Evolutionary conservation across 352 stramenopile genomes (phyloP).

Genomic region (Sclerospora graminicola): DNA sequence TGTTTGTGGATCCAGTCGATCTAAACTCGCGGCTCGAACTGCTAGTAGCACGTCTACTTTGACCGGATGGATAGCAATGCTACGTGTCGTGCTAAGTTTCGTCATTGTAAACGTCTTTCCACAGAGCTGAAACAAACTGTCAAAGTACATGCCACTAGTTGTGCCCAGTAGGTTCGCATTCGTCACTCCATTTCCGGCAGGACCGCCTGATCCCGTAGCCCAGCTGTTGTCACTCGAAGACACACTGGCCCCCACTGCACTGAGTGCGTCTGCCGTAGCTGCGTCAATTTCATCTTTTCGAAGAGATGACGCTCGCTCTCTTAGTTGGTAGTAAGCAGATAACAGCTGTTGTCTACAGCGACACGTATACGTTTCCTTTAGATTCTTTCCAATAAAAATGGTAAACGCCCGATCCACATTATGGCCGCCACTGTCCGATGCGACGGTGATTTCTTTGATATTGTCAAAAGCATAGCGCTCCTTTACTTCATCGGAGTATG

Average conservation of each 20-base stretch:
- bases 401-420: constrained; percentile 71
- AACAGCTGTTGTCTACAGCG: constrained; percentile 73
- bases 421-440: constrained; percentile 48
- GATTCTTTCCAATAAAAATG: constrained; percentile 77
- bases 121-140: constrained; percentile 79
- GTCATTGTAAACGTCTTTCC: constrained; percentile 80
- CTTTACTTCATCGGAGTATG: constrained; percentile 79
- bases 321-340: constrained; percentile 78
- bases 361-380: constrained; percentile 83
- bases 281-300: constrained; percentile 47
- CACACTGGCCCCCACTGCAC: constrained; percentile 29
- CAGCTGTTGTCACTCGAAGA: constrained; percentile 21
- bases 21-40: constrained; percentile 66
- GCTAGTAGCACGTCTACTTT: constrained; percentile 66
- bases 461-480: constrained; percentile 82
- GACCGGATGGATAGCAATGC: constrained; percentile 49
- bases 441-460: constrained; percentile 83
- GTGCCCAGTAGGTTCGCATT: constrained; percentile 16
- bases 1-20: constrained; percentile 56
- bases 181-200: background rate
- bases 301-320: constrained; percentile 68
- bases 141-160: constrained; percentile 72
- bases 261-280: constrained; percentile 30
- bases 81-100: constrained; percentile 76
- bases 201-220: constrained; percentile 14